Evolutionary conservation across 2,329 filamentous ascomycete genomes (phyloP), one percentile per base, ranked within the genome.

Genomic region (Beauveria caledonica): DNA sequence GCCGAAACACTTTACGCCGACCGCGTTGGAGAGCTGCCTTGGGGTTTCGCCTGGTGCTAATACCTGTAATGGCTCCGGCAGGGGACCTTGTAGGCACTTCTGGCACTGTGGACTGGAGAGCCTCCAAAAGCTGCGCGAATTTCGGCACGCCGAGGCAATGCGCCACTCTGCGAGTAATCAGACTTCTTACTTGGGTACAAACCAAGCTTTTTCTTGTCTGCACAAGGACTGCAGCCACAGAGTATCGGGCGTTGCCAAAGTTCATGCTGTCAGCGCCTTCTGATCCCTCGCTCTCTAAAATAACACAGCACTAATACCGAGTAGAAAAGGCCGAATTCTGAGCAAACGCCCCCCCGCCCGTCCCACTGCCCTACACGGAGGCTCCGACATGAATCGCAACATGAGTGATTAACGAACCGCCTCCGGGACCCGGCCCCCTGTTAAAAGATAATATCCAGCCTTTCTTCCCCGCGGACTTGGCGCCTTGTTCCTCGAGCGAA

Each of bases 391-490:
- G 36, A 50, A 50, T 58, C 33, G 55, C 33, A 50, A 23, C 55
- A 27, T 50, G 45, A 33, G 55, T 58, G 55, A 58, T 58, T 50
- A 50, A 58, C n/a, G 13, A 57, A 17, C 11, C n/a, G 42, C n/a
- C 45, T 23, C 21, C 21, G 33, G 33, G 23, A 10, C 8, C 6
- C 13, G 2, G 2, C 49, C 45, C 23, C 25, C 19, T 50, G 27
- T 17, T 39, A 23, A 17, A 27, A 40, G 29, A 15, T n/a, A 27
- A 15, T 50, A 29, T 36, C 33, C 33, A 36, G 33, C 33, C 11
- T 50, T 11, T 49, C 45, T 58, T 50, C 45, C 55, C 45, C 55
- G 55, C 55, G 55, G 55, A 58, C 55, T 50, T 44, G 27, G 19
- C 3, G 42, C 13, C 42, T 4, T 11, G 42, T 25, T 56, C 25